Evolutionary conservation across 306 rosid species (phyloP).

Genomic region (Citrullus mucosospermus): DNA sequence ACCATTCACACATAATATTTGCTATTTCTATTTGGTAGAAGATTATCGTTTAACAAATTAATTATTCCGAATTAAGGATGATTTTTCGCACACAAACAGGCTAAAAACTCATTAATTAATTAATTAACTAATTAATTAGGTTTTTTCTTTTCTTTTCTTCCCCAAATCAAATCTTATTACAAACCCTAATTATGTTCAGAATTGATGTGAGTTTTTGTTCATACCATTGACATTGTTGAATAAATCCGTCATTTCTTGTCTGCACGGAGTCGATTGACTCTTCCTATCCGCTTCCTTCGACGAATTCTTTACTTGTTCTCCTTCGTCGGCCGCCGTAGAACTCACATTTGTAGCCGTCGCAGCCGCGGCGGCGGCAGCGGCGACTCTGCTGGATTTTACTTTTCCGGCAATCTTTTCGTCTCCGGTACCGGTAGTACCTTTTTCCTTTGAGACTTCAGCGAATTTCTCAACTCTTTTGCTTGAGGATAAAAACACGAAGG

Average conservation of each 20-base stretch:
- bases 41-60: not conserved
- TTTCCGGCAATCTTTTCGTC: conserved; percentile 4
- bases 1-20: not conserved
- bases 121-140: not conserved
- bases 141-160: not conserved
- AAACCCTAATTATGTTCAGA: conserved; percentile 17
- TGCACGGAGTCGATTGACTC: conserved; percentile 31
- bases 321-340: not conserved
- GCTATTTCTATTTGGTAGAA: not conserved
- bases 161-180: conserved; percentile 1
- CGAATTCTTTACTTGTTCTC: not conserved
- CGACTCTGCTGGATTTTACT: conserved; percentile 3
- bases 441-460: not conserved
- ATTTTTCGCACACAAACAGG: not conserved
- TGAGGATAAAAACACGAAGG: conserved; percentile 12
- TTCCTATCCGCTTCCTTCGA: conserved; percentile 18
- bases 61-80: not conserved
- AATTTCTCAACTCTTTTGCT: conserved; percentile 9
- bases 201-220: conserved; percentile 36
- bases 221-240: conserved; percentile 34
- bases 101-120: not conserved
- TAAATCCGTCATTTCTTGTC: conserved; percentile 40
- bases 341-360: not conserved
- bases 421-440: not conserved
- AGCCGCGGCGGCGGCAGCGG: not conserved